phyloP scores from a whole-genome alignment of 208 protist genomes.

The Leishmania martiniquensis region DNA sequence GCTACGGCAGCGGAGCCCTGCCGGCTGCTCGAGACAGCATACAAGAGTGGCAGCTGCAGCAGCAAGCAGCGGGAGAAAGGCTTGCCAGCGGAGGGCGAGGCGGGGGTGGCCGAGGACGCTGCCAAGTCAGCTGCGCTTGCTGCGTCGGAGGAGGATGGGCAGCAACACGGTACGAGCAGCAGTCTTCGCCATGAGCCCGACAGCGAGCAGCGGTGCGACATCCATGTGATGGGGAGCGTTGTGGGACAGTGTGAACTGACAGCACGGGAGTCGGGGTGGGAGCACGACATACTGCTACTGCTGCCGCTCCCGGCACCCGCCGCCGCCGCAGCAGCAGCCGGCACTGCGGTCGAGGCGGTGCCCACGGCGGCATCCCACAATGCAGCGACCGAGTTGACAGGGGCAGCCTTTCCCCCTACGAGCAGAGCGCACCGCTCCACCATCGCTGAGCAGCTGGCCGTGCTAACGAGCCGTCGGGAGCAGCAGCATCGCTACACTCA shows the following conservation, averaged over 20 bases:
- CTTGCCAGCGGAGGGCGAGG: background rate
- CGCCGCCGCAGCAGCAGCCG: background rate
- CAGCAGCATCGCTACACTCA: slow-evolving; percentile 41
- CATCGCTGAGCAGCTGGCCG: slow-evolving; percentile 52
- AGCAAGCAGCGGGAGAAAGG: background rate
- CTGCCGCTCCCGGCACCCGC: background rate
- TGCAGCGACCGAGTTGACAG: background rate
- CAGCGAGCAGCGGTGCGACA: background rate
- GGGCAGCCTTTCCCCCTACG: slow-evolving; percentile 10
- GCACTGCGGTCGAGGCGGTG: background rate
- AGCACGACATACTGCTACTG: background rate
- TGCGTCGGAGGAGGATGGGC: background rate
- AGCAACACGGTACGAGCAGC: background rate
- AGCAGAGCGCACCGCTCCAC: slow-evolving; percentile 18
- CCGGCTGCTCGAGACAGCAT: too few relatives aligned
- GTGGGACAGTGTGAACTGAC: background rate
- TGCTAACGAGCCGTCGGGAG: slow-evolving; percentile 50
- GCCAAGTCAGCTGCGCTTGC: background rate
- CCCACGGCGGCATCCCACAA: background rate
- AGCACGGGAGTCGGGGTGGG: background rate
- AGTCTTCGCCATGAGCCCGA: background rate
- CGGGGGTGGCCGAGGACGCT: background rate
- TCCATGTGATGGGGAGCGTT: background rate
- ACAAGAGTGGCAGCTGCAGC: background rate
- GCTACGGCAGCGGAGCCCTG: background rate